phyloP scores from a whole-genome alignment of 306 rosid genomes.

The Trifolium dubium region DNA sequence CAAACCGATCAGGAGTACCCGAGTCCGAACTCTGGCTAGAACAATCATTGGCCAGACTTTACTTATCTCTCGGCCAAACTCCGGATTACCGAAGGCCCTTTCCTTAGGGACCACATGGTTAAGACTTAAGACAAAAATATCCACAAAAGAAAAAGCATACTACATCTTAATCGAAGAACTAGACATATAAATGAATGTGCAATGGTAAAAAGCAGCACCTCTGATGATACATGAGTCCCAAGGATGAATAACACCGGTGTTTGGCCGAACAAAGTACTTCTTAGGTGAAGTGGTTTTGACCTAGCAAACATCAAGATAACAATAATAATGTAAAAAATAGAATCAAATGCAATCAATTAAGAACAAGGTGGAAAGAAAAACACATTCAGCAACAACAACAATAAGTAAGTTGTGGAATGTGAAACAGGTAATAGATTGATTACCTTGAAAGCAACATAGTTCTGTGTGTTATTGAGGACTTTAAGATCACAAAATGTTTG shows the following conservation, averaged over 20 bases:
- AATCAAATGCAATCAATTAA: conserved; percentile 12
- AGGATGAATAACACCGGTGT: conserved; percentile 82
- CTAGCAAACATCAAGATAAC: conserved; percentile 51
- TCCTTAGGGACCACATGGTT: background rate
- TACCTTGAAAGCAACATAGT: conserved; percentile 93
- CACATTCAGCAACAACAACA: background rate
- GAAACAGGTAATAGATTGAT: background rate
- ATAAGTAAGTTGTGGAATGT: background rate
- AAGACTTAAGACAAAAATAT: background rate
- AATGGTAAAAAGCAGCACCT: conserved; percentile 61
- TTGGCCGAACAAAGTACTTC: conserved; percentile 96
- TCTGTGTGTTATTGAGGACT: conserved; percentile 73
- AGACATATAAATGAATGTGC: background rate
- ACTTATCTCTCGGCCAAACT: background rate
- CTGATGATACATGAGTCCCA: conserved; percentile 87
- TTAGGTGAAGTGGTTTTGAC: conserved; percentile 99
- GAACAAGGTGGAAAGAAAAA: conserved; percentile 17
- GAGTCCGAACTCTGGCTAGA: background rate
- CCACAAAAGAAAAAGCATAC: background rate
- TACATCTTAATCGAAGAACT: background rate
- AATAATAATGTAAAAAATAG: background rate
- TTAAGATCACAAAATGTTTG: conserved; percentile 88
- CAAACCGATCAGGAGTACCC: background rate
- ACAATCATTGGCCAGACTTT: background rate
- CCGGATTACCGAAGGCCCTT: background rate